Evolutionary conservation across 2,329 filamentous ascomycete genomes (phyloP).

Genomic region (Sphaerulina musiva): DNA sequence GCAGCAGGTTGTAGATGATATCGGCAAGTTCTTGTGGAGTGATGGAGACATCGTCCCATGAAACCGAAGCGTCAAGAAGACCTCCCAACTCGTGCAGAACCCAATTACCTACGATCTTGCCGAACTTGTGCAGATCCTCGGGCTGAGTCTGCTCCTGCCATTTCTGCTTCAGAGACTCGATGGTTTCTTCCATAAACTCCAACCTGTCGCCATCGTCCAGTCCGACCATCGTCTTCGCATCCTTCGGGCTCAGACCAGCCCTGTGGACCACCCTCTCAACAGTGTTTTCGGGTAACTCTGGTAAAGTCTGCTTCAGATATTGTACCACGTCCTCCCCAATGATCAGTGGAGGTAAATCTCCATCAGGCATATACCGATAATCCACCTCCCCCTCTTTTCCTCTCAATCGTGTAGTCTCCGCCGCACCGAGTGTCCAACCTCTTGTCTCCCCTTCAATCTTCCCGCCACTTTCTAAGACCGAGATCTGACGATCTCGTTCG

Average conservation of each 20-base stretch:
- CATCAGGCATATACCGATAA: slow-evolving; percentile 97
- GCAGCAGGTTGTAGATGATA: slow-evolving; percentile 38
- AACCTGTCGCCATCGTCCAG: slow-evolving; percentile 72
- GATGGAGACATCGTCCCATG: slow-evolving; percentile 40
- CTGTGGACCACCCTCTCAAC: slow-evolving; percentile 49
- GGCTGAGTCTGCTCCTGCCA: slow-evolving; percentile 24
- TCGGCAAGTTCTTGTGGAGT: slow-evolving; percentile 38
- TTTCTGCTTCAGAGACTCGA: slow-evolving; percentile 40
- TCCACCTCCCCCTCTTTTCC: slow-evolving; percentile 97
- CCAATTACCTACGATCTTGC: slow-evolving; percentile 55
- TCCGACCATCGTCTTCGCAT: slow-evolving; percentile 71
- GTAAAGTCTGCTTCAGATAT: slow-evolving; percentile 57
- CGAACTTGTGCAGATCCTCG: slow-evolving; percentile 31
- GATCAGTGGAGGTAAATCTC: slow-evolving; percentile 74
- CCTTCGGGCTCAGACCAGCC: slow-evolving; percentile 71
- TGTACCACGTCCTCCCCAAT: slow-evolving; percentile 64
- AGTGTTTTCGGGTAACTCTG: slow-evolving; percentile 60
- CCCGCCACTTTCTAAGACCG: slow-evolving; percentile 67
- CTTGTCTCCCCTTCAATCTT: slow-evolving; percentile 77
- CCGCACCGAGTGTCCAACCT: slow-evolving; percentile 82
- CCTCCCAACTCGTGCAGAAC: slow-evolving; percentile 49
- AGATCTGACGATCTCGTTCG: slow-evolving; percentile 83
- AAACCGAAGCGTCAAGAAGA: slow-evolving; percentile 34
- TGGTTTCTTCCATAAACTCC: slow-evolving; percentile 71
- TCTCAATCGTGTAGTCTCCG: slow-evolving; percentile 71